Conservation (phyloP, 108 stramenopile species). For the Nitzschia sp. region DNA sequence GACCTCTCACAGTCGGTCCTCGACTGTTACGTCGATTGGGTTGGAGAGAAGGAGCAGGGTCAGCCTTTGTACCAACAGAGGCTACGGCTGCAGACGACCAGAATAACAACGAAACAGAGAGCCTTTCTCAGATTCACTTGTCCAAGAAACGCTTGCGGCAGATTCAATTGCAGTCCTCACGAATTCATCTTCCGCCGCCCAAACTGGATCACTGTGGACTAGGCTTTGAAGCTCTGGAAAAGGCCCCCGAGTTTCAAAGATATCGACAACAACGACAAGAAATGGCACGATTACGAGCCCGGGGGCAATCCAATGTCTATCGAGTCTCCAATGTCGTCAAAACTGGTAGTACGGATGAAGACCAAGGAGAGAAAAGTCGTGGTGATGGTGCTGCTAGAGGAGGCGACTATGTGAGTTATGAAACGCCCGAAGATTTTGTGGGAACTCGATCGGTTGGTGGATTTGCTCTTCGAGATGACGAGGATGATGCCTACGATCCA, state of each 20-base stretch:
- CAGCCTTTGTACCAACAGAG: constrained; percentile 43
- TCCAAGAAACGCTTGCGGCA: constrained; percentile 40
- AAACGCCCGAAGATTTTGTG: constrained; percentile 73
- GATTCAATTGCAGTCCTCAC: constrained; percentile 40
- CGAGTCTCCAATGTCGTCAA: constrained; percentile 33
- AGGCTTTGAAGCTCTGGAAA: constrained; percentile 66
- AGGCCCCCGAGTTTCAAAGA: constrained; percentile 77
- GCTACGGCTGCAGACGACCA: not conserved
- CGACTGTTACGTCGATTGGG: constrained; percentile 63
- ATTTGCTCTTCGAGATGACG: constrained; percentile 85
- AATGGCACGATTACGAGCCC: constrained; percentile 36
- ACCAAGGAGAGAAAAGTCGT: not conserved
- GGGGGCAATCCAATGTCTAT: constrained; percentile 52
- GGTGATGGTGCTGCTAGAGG: not conserved
- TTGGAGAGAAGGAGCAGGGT: constrained; percentile 54
- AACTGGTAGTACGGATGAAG: not conserved
- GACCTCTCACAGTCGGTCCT: constrained; percentile 40
- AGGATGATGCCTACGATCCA: constrained; percentile 78
- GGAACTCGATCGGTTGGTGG: constrained; percentile 70
- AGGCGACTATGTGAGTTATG: constrained; percentile 37
- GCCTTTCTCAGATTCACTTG: constrained; percentile 2
- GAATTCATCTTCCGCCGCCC: constrained; percentile 59
- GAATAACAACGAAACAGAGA: not conserved
- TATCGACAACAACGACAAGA: constrained; percentile 52
- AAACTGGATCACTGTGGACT: constrained; percentile 75